phyloP scores from a whole-genome alignment of 1,284 basidiomycete genomes.

The Fomitopsis palustris region DNA sequence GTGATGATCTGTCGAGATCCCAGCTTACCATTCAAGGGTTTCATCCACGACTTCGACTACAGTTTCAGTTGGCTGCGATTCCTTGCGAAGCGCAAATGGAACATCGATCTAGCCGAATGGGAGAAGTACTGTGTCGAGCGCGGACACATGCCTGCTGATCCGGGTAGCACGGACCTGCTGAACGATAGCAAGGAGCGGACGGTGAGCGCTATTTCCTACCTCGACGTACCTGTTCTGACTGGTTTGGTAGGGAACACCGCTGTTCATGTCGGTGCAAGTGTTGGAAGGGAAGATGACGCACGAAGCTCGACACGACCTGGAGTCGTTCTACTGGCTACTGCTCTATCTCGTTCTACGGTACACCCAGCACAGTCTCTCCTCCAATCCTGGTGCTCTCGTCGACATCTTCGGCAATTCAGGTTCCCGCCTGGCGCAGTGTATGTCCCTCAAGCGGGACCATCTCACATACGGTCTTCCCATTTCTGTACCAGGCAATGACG shows the following conservation, averaged over 20 bases:
- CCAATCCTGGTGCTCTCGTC: no score
- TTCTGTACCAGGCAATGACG: no score
- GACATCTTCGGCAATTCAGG: no score
- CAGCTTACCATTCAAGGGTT: neutral
- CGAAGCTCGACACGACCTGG: conserved; percentile 11
- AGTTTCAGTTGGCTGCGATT: neutral
- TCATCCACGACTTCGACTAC: neutral
- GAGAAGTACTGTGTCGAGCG: neutral
- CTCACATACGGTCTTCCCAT: no score
- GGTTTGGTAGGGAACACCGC: conserved; percentile 5
- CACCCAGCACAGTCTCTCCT: conserved; percentile 1
- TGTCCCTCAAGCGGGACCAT: no score
- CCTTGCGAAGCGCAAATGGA: neutral
- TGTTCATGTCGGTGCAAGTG: conserved; percentile 9
- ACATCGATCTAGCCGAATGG: neutral
- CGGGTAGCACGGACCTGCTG: no score
- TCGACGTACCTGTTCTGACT: neutral
- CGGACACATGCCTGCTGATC: no score
- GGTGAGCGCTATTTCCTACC: neutral
- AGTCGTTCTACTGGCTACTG: conserved; percentile 16
- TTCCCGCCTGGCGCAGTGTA: no score
- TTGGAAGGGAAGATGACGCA: neutral
- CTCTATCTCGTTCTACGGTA: conserved; percentile 13
- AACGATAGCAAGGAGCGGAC: neutral
- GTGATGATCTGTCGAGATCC: neutral